phyloP scores from a whole-genome alignment of 768 basidiomycete genomes.

The Tulasnella sp. region DNA sequence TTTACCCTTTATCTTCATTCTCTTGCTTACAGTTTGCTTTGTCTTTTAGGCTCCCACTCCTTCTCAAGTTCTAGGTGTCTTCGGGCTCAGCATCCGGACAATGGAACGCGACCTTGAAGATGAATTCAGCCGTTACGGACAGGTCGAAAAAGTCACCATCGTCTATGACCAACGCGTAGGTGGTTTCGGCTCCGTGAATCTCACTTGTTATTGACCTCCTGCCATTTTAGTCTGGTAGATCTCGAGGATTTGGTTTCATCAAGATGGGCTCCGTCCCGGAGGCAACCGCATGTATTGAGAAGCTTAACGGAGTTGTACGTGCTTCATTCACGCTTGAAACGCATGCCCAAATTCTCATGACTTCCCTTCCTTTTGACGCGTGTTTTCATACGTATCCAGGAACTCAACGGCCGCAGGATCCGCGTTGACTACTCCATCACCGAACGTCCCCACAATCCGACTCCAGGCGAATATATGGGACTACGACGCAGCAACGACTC shows the following conservation, averaged over 20 bases:
- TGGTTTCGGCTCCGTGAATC: slow-evolving; percentile 17
- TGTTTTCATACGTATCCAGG: slow-evolving; percentile 34
- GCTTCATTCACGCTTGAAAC: background rate
- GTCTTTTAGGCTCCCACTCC: slow-evolving; percentile 66
- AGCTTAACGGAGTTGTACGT: slow-evolving; percentile 83
- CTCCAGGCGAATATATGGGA: slow-evolving; percentile 97
- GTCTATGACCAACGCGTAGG: slow-evolving; percentile 93
- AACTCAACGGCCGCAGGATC: slow-evolving; percentile 88
- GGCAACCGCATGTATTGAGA: slow-evolving; percentile 73
- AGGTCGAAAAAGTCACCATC: slow-evolving; percentile 89
- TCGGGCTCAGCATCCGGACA: slow-evolving; percentile 92
- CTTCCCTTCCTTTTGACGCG: background rate
- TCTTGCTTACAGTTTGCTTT: slow-evolving; percentile 22
- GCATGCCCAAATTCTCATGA: background rate
- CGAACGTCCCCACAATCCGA: slow-evolving; percentile 84
- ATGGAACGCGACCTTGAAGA: slow-evolving; percentile 88
- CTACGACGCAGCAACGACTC: slow-evolving; percentile 44
- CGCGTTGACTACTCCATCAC: slow-evolving; percentile 97
- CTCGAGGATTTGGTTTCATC: slow-evolving; percentile 96
- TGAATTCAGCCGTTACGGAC: slow-evolving; percentile 79
- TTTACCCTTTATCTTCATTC: slow-evolving; percentile 7
- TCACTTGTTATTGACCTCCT: background rate
- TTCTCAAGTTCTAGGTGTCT: slow-evolving; percentile 86
- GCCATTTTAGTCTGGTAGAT: slow-evolving; percentile 60
- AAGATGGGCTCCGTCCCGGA: slow-evolving; percentile 84